Evolutionary conservation across 2,329 filamentous ascomycete species (phyloP).

Genomic region (Monosporascus sp.): DNA sequence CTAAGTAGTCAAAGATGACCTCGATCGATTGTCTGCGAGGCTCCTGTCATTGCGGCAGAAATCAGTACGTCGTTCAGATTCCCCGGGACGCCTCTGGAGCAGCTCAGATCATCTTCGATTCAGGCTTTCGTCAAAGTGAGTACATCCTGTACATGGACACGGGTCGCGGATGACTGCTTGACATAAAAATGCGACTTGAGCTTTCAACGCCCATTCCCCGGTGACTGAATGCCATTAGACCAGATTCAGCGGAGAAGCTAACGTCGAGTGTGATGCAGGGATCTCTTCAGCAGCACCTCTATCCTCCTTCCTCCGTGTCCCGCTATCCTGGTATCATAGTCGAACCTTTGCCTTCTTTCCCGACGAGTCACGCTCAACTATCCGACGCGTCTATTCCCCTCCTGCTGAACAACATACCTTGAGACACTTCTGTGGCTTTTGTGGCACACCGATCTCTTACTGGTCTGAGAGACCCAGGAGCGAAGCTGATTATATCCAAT

Average conservation of each 20-base stretch:
- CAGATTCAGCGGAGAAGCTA: slow-evolving; percentile 7
- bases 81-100: slow-evolving; percentile 53
- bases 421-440: slow-evolving; percentile 86
- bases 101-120: slow-evolving; percentile 71
- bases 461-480: slow-evolving; percentile 71
- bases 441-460: slow-evolving; percentile 77
- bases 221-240: background rate
- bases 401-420: slow-evolving; percentile 53
- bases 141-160: slow-evolving; percentile 14
- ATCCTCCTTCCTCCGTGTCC: slow-evolving; percentile 77
- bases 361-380: slow-evolving; percentile 67
- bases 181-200: background rate
- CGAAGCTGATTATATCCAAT: slow-evolving; percentile 73
- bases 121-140: slow-evolving; percentile 67
- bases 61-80: slow-evolving; percentile 71
- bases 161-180: background rate
- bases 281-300: slow-evolving; percentile 66
- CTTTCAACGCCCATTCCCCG: background rate
- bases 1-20: slow-evolving; percentile 34
- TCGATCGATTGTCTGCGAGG: slow-evolving; percentile 58
- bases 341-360: slow-evolving; percentile 70
- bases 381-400: slow-evolving; percentile 63
- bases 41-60: slow-evolving; percentile 80
- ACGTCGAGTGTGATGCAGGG: slow-evolving; percentile 35
- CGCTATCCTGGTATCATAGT: slow-evolving; percentile 74